Evolutionary conservation across 768 basidiomycete genomes (phyloP), one percentile per base, ranked within the genome.

Genomic region (Mycena vitilis): DNA sequence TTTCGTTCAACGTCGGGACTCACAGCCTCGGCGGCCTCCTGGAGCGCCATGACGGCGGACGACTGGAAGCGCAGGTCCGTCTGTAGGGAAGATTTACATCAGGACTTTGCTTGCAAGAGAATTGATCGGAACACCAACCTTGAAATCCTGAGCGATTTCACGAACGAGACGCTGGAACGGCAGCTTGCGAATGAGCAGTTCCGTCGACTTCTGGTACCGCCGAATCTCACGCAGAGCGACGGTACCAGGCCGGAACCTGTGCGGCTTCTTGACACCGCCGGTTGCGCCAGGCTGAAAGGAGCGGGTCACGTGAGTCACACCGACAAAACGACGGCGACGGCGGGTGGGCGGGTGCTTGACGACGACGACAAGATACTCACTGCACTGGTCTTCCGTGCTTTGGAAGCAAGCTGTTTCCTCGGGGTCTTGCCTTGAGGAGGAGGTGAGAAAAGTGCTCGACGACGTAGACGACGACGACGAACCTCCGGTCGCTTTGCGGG

Each of bases 231-330:
- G 96, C 73, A 99, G 95, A 73, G 97, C 97, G 86, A 99, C 97
- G 73, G 97, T 99, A 86, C 97, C 93, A 74, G 93, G 93, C 78
- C 93, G 89, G 91, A 97, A 98, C 80, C 96, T 88, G 82, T 99
- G 96, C 68, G 96, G 97, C 88, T 99, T 99, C 96, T 99, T 99
- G 76, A 98, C 96, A 90, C 96, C 96, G 83, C 96, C 96, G 71
- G 96, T 92, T 65, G 93, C 88, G 65, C 93, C 87, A 23, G 68
- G 44, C 68, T 69, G 67, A 72, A 58, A 40, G 40, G 40, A 40
- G 40, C 40, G 64, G 45, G 59, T 25, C 53, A 49, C 45, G 52
- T 63, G 61, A 74, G 38, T 55, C 47, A 48, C 68, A 66, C 40
- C 57, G 49, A 48, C n/a, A n/a, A n/a, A n/a, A n/a, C n/a, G n/a